phyloP scores from a whole-genome alignment of 2,329 filamentous ascomycete species.

The Parafenestella ontariensis region DNA sequence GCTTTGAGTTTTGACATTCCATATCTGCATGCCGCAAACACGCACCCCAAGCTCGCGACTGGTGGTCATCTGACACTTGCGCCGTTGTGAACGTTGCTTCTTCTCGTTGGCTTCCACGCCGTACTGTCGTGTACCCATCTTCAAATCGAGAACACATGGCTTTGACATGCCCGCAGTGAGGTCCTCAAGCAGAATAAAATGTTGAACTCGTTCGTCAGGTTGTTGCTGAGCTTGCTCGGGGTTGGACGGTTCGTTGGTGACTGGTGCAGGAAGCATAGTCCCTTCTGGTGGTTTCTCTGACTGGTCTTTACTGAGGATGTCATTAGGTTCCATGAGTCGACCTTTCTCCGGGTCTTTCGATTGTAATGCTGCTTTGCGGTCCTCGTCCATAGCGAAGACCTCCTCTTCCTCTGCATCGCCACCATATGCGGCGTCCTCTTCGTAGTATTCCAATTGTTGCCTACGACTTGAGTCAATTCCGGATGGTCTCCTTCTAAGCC shows the following conservation, averaged over 20 bases:
- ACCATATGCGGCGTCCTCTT: conserved; percentile 86
- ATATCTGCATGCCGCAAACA: conserved; percentile 94
- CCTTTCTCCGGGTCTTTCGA: conserved; percentile 8
- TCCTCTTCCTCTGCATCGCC: conserved; percentile 76
- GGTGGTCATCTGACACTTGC: conserved; percentile 91
- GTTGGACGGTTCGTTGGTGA: conserved; percentile 42
- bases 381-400: conserved; percentile 72
- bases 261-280: conserved; percentile 42
- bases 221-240: conserved; percentile 56
- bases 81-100: conserved; percentile 90
- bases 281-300: conserved; percentile 18
- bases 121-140: conserved; percentile 98
- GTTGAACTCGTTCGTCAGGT: conserved; percentile 75
- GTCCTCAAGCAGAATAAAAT: conserved; percentile 92
- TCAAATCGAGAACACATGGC: conserved; percentile 95
- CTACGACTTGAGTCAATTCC: conserved; percentile 70
- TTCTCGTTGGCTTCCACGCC: conserved; percentile 90
- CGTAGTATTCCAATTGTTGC: conserved; percentile 88
- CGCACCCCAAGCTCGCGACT: conserved; percentile 90
- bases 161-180: conserved; percentile 95
- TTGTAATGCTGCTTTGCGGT: conserved; percentile 24
- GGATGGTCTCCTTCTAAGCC: conserved; percentile 73
- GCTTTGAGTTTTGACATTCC: conserved; percentile 81
- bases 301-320: not conserved
- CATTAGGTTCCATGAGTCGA: conserved; percentile 2